Base-by-base conservation (phyloP, 1,284 basidiomycete genomes). In the Fomitopsis palustris region DNA sequence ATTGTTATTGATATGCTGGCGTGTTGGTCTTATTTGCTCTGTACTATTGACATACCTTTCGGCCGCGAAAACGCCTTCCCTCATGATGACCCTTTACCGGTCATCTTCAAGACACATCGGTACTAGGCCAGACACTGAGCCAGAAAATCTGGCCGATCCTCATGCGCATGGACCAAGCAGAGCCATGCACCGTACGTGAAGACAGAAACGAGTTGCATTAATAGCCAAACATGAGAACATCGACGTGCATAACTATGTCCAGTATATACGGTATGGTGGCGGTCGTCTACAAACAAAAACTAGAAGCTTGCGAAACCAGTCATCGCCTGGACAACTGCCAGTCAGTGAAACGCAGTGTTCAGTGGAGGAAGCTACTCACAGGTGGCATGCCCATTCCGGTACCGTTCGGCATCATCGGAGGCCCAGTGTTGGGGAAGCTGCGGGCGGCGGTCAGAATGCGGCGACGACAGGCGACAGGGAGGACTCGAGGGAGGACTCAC, bases 341-440 rank as follows among this genome's bases (percentile, higher is more conserved):
- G 29, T 42, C 39, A 10, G 7, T 53, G n/a, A 35, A 25, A 16
- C 9, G 29, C 27, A n/a, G 43, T 17, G 17, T n/a, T 35, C 45
- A 21, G 14, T 7, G 45, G 3, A 4, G 53, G 47, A 33, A 16
- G 33, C 55, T 5, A 75, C 79, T 61, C 67, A 81, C 80, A 51
- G 80, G 77, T 56, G 79, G 72, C 69, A 81, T 77, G 61, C 72
- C 70, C 64, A 74, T 64, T 25, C 63, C 59, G 25, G 66, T 64
- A 16, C 64, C 64, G 41, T 65, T 66, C 35, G 66, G 66, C 67
- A 69, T 66, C 64, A 69, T 65, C 61, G 68, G 70, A n/a, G 78
- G 76, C 52, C 81, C 80, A 7, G 70, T 77, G 58, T 81, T 64
- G 14, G 72, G 67, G 67, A 75, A 79, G 53, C 80, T 80, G 63